Evolutionary conservation across 73 alveolate genomes (phyloP).

Genomic region (Durusdinium trenchii): DNA sequence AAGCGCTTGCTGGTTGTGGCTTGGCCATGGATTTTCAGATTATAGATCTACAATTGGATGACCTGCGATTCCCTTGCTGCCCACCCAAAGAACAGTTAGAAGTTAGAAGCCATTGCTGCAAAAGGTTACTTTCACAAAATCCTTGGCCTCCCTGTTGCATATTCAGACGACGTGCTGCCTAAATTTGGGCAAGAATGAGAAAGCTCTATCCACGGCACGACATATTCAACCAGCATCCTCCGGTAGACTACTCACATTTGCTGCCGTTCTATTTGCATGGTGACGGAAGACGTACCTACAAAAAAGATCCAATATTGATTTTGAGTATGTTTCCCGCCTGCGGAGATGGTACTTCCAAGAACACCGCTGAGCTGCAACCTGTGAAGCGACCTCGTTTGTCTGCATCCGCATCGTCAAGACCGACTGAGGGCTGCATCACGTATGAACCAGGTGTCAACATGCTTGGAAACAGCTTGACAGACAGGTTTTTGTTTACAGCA

Average conservation of each 20-base stretch:
- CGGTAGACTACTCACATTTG: not conserved
- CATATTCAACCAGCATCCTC: not conserved
- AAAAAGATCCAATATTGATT: not conserved
- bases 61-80: slow-evolving; percentile 1
- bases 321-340: not conserved
- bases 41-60: not conserved
- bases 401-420: too few relatives aligned
- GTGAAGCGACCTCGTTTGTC: not conserved
- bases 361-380: not conserved
- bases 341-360: not conserved
- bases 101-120: not conserved
- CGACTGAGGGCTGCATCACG: too few relatives aligned
- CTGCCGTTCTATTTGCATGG: slow-evolving; percentile 38
- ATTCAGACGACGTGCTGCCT: not conserved
- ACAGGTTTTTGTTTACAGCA: slow-evolving; percentile 9
- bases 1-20: not conserved
- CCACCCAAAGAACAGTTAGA: not conserved
- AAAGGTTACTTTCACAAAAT: slow-evolving; percentile 17
- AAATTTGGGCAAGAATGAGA: not conserved
- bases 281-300: slow-evolving; percentile 34
- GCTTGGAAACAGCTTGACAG: not conserved
- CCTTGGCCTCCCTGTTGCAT: not conserved
- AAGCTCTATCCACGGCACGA: not conserved
- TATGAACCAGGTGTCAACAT: slow-evolving; percentile 51
- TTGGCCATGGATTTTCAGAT: not conserved